phyloP scores from a whole-genome alignment of 129 eudicot species.

The Heracleum sosnowskyi region DNA sequence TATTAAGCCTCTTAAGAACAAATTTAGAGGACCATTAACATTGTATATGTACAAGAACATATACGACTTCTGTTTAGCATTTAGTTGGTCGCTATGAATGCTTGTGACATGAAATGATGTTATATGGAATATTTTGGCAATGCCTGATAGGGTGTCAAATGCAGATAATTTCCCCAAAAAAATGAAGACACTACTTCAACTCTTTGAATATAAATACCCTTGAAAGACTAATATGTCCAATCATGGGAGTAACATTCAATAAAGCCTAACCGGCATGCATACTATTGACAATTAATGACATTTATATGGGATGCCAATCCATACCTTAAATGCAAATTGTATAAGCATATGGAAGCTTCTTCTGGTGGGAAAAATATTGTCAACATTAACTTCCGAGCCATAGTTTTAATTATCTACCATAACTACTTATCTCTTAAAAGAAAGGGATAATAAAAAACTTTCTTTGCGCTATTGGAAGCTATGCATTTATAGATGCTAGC shows the following conservation, averaged over 20 bases:
- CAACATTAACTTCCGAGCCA: neutral
- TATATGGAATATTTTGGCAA: neutral
- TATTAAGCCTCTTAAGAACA: neutral
- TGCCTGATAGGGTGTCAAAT: neutral
- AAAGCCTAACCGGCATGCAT: neutral
- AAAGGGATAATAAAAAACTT: neutral
- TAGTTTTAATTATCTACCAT: neutral
- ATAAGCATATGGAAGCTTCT: neutral
- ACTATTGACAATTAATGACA: neutral
- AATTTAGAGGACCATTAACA: neutral
- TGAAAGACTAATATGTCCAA: neutral
- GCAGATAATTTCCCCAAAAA: neutral
- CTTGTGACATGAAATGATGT: neutral
- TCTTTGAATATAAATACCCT: neutral
- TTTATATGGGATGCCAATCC: neutral
- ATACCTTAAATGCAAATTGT: neutral
- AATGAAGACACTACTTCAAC: neutral
- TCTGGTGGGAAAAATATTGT: neutral
- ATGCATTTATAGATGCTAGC: neutral
- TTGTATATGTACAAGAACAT: neutral
- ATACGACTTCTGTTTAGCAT: neutral
- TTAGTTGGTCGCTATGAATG: too few species aligned
- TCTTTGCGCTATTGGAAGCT: neutral
- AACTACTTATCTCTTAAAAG: neutral
- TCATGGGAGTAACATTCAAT: neutral